Evolutionary conservation across 257 asterid species (phyloP).

Genomic region (Jacaranda mimosifolia): DNA sequence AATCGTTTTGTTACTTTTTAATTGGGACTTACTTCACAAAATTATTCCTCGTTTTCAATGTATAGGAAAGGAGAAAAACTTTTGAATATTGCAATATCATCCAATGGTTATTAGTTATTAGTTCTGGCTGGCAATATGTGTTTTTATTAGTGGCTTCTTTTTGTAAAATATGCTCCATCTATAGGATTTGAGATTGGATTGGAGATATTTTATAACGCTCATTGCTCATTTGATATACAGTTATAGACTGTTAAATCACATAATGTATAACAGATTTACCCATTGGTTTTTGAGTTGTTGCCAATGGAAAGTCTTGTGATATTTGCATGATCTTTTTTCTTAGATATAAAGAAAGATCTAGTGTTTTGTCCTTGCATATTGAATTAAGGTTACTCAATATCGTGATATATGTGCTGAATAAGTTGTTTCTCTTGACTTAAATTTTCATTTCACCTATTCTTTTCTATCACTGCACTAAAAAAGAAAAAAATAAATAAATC

Average conservation of each 20-base stretch:
- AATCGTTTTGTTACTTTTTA: constrained; percentile 2
- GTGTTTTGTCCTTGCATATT: too few relatives aligned
- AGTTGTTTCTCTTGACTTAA: too few relatives aligned
- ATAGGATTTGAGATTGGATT: neutral
- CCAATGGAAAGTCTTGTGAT: neutral
- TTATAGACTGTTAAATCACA: constrained; percentile 5
- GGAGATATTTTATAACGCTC: neutral
- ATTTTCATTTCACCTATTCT: too few relatives aligned
- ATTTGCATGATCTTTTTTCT: neutral
- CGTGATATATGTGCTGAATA: too few relatives aligned
- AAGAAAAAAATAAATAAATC: too few relatives aligned
- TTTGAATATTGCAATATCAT: constrained; percentile 5
- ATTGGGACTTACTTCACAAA: constrained; percentile 20
- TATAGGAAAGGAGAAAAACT: constrained; percentile 20
- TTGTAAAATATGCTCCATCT: constrained; percentile 5
- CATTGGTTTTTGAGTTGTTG: constrained; percentile 10
- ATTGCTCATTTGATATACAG: neutral
- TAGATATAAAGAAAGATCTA: too few relatives aligned
- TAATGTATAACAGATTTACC: neutral
- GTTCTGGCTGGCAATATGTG: constrained; percentile 1
- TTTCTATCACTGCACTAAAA: too few relatives aligned
- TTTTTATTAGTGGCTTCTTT: constrained; percentile 5
- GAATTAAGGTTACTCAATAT: too few relatives aligned
- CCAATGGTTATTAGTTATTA: constrained; percentile 16
- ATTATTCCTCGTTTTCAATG: neutral